Evolutionary conservation across 306 rosid genomes (phyloP), one percentile per base, ranked within the genome.

Genomic region (Cicer chorassanicum): DNA sequence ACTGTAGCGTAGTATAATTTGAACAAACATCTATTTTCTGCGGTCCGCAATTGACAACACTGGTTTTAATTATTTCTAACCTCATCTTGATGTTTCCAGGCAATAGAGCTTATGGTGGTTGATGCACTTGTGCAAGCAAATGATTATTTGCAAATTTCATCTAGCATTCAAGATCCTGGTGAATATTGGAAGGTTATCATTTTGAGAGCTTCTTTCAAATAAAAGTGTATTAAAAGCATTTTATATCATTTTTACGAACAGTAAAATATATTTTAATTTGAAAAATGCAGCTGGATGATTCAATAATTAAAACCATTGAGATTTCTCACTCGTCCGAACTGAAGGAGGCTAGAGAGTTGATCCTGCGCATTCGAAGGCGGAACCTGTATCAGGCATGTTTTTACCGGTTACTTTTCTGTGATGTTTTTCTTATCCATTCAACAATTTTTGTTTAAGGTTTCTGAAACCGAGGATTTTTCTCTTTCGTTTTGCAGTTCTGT

Each of bases 101-200:
- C 96, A 53, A 82, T 91, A 70, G 98, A 94, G 88, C 97, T 94
- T 68, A 94, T 94, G 97, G 70, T 88, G 67, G 89, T 86, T 56
- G 98, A 94, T 86, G 96, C 96, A 68, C 81, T 94, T 65, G 59
- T 89, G 79, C 82, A 86, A 71, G 94, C 98, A 61, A 90, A 91
- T 68, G 78, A 68, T 81, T 90, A 81, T 75, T 80, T 94, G 72
- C 84, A 80, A 61, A 87, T 94, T 77, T 78, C 97, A 13, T 88
- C 94, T 63, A 79, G 55, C 83, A 87, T 91, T 78, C 79, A 70
- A 24, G 81, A 89, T 63, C 96, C 97, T 46, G 83, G 91, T 15
- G 87, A 86, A 69, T 94, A 94, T 80, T 94, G 98, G 98, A 94
- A 94, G 98, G 98, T 94, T 67, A 67, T 29, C 5, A 29, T 29